phyloP scores from a whole-genome alignment of 2,329 filamentous ascomycete species.

The Coniochaeta sp. region DNA sequence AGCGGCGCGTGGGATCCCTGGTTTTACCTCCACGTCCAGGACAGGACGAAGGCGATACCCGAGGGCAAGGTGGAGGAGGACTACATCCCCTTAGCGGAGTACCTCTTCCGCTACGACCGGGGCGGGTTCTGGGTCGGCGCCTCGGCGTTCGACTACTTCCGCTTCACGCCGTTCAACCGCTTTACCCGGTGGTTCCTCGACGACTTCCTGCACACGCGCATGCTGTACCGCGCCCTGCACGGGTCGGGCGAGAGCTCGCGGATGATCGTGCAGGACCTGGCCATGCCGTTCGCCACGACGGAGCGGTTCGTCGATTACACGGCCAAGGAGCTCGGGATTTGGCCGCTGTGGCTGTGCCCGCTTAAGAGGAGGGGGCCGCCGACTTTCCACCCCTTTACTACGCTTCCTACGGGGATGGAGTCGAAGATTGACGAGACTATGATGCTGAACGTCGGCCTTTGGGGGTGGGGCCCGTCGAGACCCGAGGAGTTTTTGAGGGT shows the following conservation, averaged over 20 bases:
- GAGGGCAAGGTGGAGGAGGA: slow-evolving; percentile 7
- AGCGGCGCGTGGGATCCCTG: slow-evolving; percentile 50
- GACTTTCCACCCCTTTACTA: slow-evolving; percentile 11
- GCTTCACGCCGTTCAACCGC: slow-evolving; percentile 56
- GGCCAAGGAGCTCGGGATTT: slow-evolving; percentile 14
- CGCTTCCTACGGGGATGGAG: slow-evolving; percentile 7
- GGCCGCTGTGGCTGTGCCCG: slow-evolving; percentile 22
- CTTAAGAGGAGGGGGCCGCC: slow-evolving; percentile 11
- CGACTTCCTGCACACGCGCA: slow-evolving; percentile 52
- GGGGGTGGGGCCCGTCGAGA: slow-evolving; percentile 62
- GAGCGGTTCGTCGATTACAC: slow-evolving; percentile 23
- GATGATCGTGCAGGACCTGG: slow-evolving; percentile 58
- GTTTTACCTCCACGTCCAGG: slow-evolving; percentile 57
- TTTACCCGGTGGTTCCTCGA: slow-evolving; percentile 53
- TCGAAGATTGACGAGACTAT: slow-evolving; percentile 7
- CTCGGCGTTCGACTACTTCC: slow-evolving; percentile 53
- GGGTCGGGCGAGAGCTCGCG: slow-evolving; percentile 45
- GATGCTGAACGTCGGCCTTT: slow-evolving; percentile 61
- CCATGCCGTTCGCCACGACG: slow-evolving; percentile 44
- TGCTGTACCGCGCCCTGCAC: slow-evolving; percentile 58
- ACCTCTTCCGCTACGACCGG: slow-evolving; percentile 56
- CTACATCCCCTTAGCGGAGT: slow-evolving; percentile 24
- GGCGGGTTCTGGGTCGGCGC: slow-evolving; percentile 59
- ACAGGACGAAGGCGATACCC: not conserved
- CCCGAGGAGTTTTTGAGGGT: slow-evolving; percentile 51